phyloP scores from a whole-genome alignment of 805 yeast genomes.

The Yamadazyma sp. region DNA sequence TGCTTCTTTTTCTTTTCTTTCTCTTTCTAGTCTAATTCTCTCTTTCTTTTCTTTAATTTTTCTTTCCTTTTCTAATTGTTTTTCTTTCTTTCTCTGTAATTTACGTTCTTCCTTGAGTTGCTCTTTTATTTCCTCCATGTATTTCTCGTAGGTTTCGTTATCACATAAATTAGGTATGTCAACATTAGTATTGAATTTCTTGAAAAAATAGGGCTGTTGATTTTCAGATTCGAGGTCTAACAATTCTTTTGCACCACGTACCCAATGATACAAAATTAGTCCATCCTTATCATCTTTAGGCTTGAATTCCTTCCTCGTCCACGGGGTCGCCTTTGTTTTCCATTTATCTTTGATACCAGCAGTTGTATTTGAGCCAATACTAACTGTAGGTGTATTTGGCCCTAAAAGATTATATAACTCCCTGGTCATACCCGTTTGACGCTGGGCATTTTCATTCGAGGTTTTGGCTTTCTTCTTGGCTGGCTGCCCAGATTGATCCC shows the following conservation, averaged over 20 bases:
- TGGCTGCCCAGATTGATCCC: conserved; percentile 40
- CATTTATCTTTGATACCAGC: conserved; percentile 65
- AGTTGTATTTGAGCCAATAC: conserved; percentile 30
- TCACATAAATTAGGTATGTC: conserved; percentile 66
- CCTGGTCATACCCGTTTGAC: conserved; percentile 74
- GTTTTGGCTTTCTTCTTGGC: conserved; percentile 40
- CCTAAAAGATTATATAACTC: conserved; percentile 88
- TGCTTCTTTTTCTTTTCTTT: conserved; percentile 1
- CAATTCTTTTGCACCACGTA: conserved; percentile 60
- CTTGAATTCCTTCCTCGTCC: conserved; percentile 69
- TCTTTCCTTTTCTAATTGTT: conserved; percentile 15
- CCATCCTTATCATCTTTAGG: conserved; percentile 42
- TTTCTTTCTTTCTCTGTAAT: conserved; percentile 13
- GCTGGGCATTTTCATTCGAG: conserved; percentile 15
- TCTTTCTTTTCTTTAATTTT: conserved; percentile 11
- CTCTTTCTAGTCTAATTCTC: not conserved
- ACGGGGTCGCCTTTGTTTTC: conserved; percentile 70
- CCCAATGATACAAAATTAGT: conserved; percentile 73
- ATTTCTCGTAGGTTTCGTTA: conserved; percentile 55
- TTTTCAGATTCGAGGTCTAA: conserved; percentile 21
- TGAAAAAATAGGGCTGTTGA: conserved; percentile 57
- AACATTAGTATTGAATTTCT: conserved; percentile 66
- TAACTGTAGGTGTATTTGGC: conserved; percentile 84
- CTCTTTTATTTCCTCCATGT: conserved; percentile 41
- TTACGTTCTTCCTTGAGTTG: conserved; percentile 16